Evolutionary conservation across 108 stramenopile genomes (phyloP).

Genomic region (Schizochytrium sp.): DNA sequence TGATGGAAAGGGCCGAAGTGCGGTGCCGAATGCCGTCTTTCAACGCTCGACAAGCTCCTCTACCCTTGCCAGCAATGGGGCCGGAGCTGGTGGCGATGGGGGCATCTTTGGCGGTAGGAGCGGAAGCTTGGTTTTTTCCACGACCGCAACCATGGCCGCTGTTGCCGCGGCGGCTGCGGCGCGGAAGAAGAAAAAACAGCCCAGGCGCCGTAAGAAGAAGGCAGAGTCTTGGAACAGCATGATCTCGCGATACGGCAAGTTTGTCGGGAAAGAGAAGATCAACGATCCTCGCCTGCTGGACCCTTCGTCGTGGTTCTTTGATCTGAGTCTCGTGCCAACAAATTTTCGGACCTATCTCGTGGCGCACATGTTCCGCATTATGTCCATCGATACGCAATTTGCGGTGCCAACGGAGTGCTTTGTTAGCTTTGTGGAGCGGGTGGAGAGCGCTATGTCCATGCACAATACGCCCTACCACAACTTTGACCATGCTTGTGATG

Average conservation of each 20-base stretch:
- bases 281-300: neutral
- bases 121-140: neutral
- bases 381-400: neutral
- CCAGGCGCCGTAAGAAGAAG: neutral
- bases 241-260: neutral
- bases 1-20: neutral
- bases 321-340: neutral
- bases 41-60: neutral
- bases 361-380: neutral
- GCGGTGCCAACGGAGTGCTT: neutral
- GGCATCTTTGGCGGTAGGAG: neutral
- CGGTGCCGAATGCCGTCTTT: neutral
- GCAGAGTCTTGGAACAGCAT: neutral
- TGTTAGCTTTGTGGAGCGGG: neutral
- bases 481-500: slow-evolving; percentile 66
- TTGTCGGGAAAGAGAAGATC: neutral
- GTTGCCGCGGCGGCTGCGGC: neutral
- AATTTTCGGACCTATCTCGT: neutral
- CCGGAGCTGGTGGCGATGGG: too few relatives aligned
- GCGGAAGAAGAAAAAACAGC: neutral
- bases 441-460: neutral
- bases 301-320: neutral
- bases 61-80: neutral
- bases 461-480: slow-evolving; percentile 58
- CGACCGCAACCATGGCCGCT: neutral